Evolutionary conservation across 805 yeast genomes (phyloP), one percentile per base, ranked within the genome.

Genomic region (Candida oleophila): DNA sequence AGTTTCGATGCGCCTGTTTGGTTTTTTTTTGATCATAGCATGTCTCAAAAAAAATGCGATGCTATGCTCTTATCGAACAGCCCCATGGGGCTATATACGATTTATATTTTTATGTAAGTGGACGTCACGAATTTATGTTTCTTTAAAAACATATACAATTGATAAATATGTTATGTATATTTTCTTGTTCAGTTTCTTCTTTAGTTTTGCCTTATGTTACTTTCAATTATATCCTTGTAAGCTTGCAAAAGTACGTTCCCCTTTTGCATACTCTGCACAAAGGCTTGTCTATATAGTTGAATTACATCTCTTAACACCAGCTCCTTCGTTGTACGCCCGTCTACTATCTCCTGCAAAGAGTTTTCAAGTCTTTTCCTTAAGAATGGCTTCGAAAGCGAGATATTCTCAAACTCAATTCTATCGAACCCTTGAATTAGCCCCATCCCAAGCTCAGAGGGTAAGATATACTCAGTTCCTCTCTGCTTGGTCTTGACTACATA

Each of bases 391-490:
- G 97, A 85, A 49, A 94, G 72, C 14, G 68, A 63, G 12, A 62
- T 57, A 35, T 56, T 53, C 20, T 75, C 69, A 25, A 89, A 75
- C 2, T 87, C 89, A 47, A 94, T 80, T 38, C 78, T 75, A 47
- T 88, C 90, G 62, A 94, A 90, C 1, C 96, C 97, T 59, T 86
- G 91, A 22, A 89, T 92, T 9, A 94, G 68, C 0, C 94, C 90
- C 65, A 85, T 81, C 0, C 99, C 99, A 8, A 94, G 69, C 5
- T 78, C 77, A 0, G 96, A 83, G 0, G 99, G 99, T 4, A 85
- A 69, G 12, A 94, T 65, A 42, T 73, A 70, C 43, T 71, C 74
- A 1, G 68, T 67, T 20, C 70, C 55, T 18, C 69, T 66, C 38
- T 57, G 54, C 38, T 64, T 68, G 44, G 62, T 66, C 52, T 76